phyloP scores from a whole-genome alignment of 495 filamentous ascomycete species.

The Penicillium samsonianum region DNA sequence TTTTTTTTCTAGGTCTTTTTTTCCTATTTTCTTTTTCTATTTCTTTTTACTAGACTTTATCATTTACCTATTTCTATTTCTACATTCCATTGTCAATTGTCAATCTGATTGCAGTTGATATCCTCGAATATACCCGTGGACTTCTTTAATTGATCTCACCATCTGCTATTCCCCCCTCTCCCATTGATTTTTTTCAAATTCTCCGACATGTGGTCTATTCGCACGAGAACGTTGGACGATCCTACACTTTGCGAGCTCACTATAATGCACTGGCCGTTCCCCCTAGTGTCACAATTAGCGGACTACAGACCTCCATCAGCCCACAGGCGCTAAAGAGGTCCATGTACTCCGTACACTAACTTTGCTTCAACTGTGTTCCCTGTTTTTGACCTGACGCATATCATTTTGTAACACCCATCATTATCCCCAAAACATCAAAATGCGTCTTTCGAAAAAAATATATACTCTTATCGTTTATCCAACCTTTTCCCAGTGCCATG shows the following conservation, averaged over 20 bases:
- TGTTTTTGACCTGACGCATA: slow-evolving; percentile 26
- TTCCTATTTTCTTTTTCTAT: neutral
- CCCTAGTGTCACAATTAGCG: slow-evolving; percentile 6
- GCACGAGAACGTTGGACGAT: slow-evolving; percentile 21
- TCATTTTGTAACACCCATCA: slow-evolving; percentile 10
- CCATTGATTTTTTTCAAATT: slow-evolving; percentile 8
- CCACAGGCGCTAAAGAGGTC: slow-evolving; percentile 9
- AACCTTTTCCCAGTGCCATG: neutral
- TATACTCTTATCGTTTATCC: too few relatives aligned
- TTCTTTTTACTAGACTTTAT: neutral
- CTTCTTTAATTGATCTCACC: neutral
- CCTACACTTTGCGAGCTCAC: slow-evolving; percentile 14
- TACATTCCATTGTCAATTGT: neutral
- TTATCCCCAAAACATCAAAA: neutral
- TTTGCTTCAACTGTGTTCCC: slow-evolving; percentile 22
- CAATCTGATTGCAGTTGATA: slow-evolving; percentile 1
- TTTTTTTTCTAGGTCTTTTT: neutral
- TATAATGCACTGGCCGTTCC: slow-evolving; percentile 14
- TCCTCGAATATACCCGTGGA: neutral
- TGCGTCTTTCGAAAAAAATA: neutral
- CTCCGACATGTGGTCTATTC: slow-evolving; percentile 24
- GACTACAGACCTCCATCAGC: slow-evolving; percentile 7
- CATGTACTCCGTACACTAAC: neutral
- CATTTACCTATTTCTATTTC: neutral
- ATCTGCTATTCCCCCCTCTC: neutral